Evolutionary conservation across 2,329 filamentous ascomycete genomes (phyloP), one percentile per base, ranked within the genome.

Genomic region (Fusarium multiceps): DNA sequence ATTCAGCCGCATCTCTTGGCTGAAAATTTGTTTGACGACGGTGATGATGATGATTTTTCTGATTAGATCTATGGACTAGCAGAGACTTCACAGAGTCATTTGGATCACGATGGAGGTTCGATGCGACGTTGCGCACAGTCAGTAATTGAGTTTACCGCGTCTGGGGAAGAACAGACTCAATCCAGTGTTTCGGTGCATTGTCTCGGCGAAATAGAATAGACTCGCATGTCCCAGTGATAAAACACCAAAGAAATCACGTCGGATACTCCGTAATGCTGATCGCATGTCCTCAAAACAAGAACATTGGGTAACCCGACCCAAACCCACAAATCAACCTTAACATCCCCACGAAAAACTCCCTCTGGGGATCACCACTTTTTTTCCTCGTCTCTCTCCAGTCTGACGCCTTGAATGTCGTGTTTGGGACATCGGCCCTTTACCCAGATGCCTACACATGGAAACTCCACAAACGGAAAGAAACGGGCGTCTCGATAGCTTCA

Each of bases 1-100:
- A 30, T 46, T 66, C 48, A 66, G 63, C 63, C 63, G 61, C 63
- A 66, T 66, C 43, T 66, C 63, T 66, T 66, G 63, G 62, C 63
- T 61, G 43, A 21, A 43, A 61, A 48, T 49, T 11, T 32, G 3
- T 25, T 8, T 10, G 12, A 48, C 18, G 28, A 48, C 23, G 30
- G 20, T 40, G 13, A 16, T 10, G 9, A 37, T 37, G 34, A 37
- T 37, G 34, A 6, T 37, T 37, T 37, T 37, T 2, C 34, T 11
- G 18, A 3, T 37, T n/a, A 11, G 9, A n/a, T n/a, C 16, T 11
- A 12, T 11, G 10, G 10, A n/a, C 18, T 37, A 12, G 34, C 6
- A 37, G 34, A 37, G 9, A 34, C 8, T 34, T 34, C 4, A 34
- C 7, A 21, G 23, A 25, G 23, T 34, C 16, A 34, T 34, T 10